These are phyloP conservation scores for Erythrobasidium hasegawianum DNA, from an alignment of 1,284 basidiomycete genomes.

Conservation along the genomic window DNA sequence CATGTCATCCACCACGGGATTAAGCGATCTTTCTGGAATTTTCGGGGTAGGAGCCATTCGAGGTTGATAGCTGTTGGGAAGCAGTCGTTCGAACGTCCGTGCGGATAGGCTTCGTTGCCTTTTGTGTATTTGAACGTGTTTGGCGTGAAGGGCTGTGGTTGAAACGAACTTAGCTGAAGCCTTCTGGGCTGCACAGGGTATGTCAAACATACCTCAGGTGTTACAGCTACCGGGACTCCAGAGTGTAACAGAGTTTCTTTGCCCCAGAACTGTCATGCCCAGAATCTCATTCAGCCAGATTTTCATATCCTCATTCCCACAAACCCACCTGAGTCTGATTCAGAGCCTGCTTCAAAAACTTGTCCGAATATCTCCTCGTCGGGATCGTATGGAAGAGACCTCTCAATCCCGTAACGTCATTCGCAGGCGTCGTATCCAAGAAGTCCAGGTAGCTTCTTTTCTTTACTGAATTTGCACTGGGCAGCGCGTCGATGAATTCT, in stretches of 20 bases:
- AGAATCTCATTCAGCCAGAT: neutral
- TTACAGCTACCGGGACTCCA: neutral
- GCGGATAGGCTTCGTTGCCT: neutral
- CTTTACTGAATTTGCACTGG: neutral
- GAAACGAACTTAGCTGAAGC: neutral
- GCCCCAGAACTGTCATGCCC: neutral
- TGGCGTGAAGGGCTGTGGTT: slow-evolving; percentile 1
- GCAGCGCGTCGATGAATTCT: neutral
- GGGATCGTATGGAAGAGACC: slow-evolving; percentile 5
- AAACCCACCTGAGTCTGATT: slow-evolving; percentile 2
- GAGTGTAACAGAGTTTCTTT: neutral
- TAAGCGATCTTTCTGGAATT: too few relatives aligned
- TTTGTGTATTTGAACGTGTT: neutral
- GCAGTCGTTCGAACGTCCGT: neutral
- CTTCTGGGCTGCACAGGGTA: neutral
- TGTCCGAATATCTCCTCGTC: neutral
- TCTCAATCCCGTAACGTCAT: neutral
- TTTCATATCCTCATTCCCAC: neutral
- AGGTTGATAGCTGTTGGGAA: slow-evolving; percentile 7
- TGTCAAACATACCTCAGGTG: neutral
- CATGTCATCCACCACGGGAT: too few relatives aligned
- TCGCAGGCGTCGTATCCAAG: slow-evolving; percentile 1
- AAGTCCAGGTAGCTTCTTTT: neutral
- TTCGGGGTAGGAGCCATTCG: slow-evolving; percentile 1
- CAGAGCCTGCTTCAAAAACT: neutral